These are phyloP conservation scores for Diversispora epigaea DNA, from an alignment of 192 early-diverging fungal species.

Conservation along the genomic window DNA sequence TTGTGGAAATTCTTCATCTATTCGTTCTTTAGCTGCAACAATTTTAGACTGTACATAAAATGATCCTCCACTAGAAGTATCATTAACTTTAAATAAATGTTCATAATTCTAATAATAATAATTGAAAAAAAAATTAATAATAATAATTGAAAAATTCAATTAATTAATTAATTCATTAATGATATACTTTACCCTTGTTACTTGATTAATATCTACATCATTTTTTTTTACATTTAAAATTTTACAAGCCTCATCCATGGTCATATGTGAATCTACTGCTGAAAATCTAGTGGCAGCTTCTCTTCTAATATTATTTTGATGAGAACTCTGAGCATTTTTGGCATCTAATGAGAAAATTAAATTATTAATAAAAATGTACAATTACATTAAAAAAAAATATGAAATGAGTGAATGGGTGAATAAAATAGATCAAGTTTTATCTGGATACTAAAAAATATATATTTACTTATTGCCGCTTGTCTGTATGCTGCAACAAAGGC, in stretches of 20 bases:
- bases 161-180: not conserved
- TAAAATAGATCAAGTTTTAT: too few relatives aligned
- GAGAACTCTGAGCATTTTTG: constrained; percentile 31
- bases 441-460: not conserved
- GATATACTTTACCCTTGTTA: constrained; percentile 43
- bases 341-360: constrained; percentile 50
- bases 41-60: constrained; percentile 96
- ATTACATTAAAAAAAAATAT: constrained; percentile 39
- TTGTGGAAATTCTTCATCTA: constrained; percentile 81
- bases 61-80: constrained; percentile 81
- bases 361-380: constrained; percentile 37
- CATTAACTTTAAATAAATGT: constrained; percentile 84
- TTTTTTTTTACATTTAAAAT: constrained; percentile 84
- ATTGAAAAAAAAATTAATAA: constrained; percentile 1
- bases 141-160: not conserved
- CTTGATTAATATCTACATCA: constrained; percentile 47
- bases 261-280: constrained; percentile 78
- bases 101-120: constrained; percentile 68
- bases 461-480: constrained; percentile 81
- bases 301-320: constrained; percentile 29
- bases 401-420: not conserved
- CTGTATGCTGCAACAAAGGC: constrained; percentile 94
- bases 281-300: constrained; percentile 54
- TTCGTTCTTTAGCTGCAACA: constrained; percentile 87
- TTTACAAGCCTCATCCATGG: constrained; percentile 85